Percentiles rank a stretch among this genome's conserved stretches.
Evolutionary conservation across 2,329 filamentous ascomycete genomes (phyloP).

Genomic region (Leptodontidium sp.): DNA sequence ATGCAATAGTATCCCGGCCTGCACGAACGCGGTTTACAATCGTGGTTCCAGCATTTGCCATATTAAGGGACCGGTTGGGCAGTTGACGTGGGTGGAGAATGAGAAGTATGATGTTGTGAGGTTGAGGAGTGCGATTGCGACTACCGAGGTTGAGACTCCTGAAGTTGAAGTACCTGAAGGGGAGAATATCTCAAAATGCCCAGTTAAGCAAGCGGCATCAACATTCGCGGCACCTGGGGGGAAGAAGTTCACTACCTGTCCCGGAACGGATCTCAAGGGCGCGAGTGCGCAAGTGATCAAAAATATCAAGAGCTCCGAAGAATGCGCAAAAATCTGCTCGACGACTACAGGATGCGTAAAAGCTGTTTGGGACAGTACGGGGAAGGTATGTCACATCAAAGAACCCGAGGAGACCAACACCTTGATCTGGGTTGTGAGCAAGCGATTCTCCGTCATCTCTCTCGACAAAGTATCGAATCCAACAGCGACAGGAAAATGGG

Average conservation of each 20-base stretch:
- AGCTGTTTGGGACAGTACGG: slow-evolving; percentile 8
- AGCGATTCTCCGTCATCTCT: slow-evolving; percentile 12
- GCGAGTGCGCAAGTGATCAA: neutral
- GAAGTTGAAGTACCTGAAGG: neutral
- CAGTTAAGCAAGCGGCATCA: neutral
- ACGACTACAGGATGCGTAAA: neutral
- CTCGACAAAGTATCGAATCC: neutral
- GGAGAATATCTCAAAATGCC: slow-evolving; percentile 13
- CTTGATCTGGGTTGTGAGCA: slow-evolving; percentile 3
- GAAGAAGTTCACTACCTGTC: slow-evolving; percentile 5
- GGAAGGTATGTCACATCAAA: slow-evolving; percentile 11
- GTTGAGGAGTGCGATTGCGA: neutral
- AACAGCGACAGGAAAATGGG: slow-evolving; percentile 13
- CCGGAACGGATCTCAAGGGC: slow-evolving; percentile 4
- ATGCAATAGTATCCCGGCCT: neutral
- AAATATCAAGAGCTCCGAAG: neutral
- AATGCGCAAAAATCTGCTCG: neutral
- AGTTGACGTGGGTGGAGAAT: slow-evolving; percentile 7
- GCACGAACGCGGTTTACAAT: slow-evolving; percentile 16
- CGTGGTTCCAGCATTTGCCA: neutral
- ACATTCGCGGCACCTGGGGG: neutral
- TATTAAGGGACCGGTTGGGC: neutral
- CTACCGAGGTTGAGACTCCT: neutral
- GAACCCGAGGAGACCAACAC: slow-evolving; percentile 4
- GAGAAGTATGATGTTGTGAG: slow-evolving; percentile 1